Conservation (phyloP, 257 asterid species). For the Solanum raphanifolium region DNA sequence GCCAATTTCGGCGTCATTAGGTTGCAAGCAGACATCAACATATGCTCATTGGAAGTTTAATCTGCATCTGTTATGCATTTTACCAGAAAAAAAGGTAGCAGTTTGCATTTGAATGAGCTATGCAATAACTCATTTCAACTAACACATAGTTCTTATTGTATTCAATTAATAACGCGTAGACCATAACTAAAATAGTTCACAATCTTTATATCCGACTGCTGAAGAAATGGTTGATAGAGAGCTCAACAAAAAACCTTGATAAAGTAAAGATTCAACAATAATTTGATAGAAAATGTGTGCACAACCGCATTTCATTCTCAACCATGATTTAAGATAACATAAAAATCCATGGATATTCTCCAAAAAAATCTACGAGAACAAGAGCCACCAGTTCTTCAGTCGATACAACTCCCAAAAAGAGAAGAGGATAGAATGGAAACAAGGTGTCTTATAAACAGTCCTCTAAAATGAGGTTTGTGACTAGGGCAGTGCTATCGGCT, state of each 20-base stretch:
- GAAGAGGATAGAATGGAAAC: not conserved
- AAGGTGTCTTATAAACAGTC: not conserved
- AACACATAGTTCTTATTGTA: not conserved
- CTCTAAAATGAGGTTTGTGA: not conserved
- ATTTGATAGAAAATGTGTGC: not conserved
- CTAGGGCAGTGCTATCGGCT: not conserved
- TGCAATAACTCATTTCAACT: not conserved
- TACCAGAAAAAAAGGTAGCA: too few species aligned
- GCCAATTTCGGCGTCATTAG: not conserved
- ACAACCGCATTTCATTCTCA: not conserved
- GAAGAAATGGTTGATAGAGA: not conserved
- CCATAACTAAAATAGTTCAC: not conserved
- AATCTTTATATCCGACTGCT: not conserved
- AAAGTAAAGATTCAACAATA: not conserved
- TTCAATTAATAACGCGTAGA: not conserved
- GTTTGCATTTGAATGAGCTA: not conserved
- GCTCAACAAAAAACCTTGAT: not conserved
- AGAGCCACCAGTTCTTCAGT: not conserved
- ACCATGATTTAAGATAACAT: not conserved
- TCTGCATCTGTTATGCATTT: not conserved
- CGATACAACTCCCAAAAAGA: not conserved
- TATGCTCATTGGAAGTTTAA: not conserved
- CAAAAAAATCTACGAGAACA: not conserved
- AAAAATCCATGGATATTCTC: not conserved
- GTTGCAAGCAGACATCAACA: not conserved